These are phyloP conservation scores for Peronosclerospora sorghi DNA, from an alignment of 352 stramenopile species.

Conservation along the genomic window DNA sequence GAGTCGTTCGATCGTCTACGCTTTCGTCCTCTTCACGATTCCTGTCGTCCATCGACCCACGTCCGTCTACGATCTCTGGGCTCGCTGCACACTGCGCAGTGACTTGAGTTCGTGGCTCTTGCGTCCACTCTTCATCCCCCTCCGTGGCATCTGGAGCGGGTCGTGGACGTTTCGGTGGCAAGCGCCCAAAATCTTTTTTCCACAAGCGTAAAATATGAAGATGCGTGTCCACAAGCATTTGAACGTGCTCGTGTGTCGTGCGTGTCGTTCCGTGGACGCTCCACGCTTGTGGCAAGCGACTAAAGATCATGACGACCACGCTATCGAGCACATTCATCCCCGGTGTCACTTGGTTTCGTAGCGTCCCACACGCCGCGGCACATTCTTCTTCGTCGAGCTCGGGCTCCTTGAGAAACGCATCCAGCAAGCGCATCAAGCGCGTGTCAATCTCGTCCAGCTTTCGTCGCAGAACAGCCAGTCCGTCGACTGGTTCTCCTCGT, in stretches of 20 bases:
- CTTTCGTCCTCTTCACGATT: background rate
- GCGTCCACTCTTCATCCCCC: slow-evolving; percentile 2
- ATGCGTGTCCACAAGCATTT: slow-evolving; percentile 69
- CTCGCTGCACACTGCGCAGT: slow-evolving; percentile 11
- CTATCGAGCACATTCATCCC: slow-evolving; percentile 81
- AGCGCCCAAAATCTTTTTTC: slow-evolving; percentile 76
- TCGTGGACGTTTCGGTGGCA: slow-evolving; percentile 29
- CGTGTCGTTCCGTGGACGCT: slow-evolving; percentile 29
- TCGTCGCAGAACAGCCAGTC: slow-evolving; percentile 47
- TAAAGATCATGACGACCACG: slow-evolving; percentile 79
- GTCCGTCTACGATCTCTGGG: slow-evolving; percentile 10
- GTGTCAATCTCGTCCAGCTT: slow-evolving; percentile 77
- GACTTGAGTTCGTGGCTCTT: background rate
- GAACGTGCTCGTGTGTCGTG: slow-evolving; percentile 57
- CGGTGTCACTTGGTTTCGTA: slow-evolving; percentile 12
- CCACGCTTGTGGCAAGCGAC: slow-evolving; percentile 63
- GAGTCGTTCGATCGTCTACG: slow-evolving; percentile 7
- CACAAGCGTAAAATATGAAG: slow-evolving; percentile 69
- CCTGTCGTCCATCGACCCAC: slow-evolving; percentile 6
- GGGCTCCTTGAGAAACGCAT: slow-evolving; percentile 45
- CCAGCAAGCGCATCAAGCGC: slow-evolving; percentile 42
- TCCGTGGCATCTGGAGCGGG: slow-evolving; percentile 4
- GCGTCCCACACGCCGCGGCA: slow-evolving; percentile 28
- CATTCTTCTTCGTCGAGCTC: slow-evolving; percentile 41
- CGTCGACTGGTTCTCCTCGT: slow-evolving; percentile 14